Conservation (phyloP, 345 rosid species). For the Jatropha curcas region DNA sequence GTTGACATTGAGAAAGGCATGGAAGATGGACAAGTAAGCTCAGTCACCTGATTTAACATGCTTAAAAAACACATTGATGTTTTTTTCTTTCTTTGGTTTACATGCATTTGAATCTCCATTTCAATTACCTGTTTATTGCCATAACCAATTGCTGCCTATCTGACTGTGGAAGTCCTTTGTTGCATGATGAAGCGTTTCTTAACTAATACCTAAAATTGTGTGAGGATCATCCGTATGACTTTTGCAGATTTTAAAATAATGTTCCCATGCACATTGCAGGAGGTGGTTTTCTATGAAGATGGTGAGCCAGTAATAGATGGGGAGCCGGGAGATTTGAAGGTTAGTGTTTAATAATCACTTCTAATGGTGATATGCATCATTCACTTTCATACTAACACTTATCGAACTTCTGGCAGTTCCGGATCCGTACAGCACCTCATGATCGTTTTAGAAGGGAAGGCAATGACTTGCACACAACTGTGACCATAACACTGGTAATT, state of each 20-base stretch:
- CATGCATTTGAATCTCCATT: not conserved
- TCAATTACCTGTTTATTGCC: not conserved
- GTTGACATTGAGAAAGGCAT: constrained; percentile 99
- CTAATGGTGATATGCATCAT: not conserved
- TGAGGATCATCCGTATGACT: too few relatives aligned
- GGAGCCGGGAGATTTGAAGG: constrained; percentile 98
- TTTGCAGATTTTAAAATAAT: not conserved
- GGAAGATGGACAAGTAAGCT: constrained; percentile 95
- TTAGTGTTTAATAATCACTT: constrained; percentile 12
- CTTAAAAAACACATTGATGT: not conserved
- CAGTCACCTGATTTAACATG: not conserved
- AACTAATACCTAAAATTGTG: too few relatives aligned
- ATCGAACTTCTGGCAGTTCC: constrained; percentile 60
- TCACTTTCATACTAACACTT: not conserved
- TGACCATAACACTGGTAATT: constrained; percentile 84
- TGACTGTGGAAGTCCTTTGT: not conserved
- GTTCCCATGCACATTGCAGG: constrained; percentile 48
- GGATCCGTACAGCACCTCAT: constrained; percentile 82
- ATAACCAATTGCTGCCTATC: not conserved
- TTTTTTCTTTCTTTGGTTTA: not conserved
- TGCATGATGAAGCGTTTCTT: not conserved
- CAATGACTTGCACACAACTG: constrained; percentile 79
- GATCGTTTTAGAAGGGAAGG: constrained; percentile 80
- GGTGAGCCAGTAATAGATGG: constrained; percentile 96
- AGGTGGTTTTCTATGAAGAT: constrained; percentile 91